These are phyloP conservation scores for Pneumocystis canis DNA, from an alignment of 1,139 yeast species.

Conservation along the genomic window DNA sequence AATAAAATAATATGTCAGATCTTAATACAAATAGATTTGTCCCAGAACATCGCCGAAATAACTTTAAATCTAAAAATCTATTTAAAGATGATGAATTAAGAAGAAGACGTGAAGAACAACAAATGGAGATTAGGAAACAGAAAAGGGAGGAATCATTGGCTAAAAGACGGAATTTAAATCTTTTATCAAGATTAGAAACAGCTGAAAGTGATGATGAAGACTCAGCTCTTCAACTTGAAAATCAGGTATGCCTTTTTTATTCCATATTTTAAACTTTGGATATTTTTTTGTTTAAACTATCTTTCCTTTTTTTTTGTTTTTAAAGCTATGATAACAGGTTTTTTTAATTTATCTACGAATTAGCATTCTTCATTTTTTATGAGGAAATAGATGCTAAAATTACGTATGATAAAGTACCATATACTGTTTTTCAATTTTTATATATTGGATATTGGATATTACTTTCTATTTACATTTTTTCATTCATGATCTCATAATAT, in stretches of 20 bases:
- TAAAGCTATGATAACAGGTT: no score
- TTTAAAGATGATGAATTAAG: slow-evolving; percentile 92
- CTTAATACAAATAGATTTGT: slow-evolving; percentile 58
- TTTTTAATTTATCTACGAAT: no score
- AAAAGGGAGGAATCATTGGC: slow-evolving; percentile 90
- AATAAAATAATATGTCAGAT: slow-evolving; percentile 29
- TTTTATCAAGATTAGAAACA: slow-evolving; percentile 30
- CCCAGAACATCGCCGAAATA: slow-evolving; percentile 95
- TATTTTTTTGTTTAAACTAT: neutral
- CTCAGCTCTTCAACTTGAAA: slow-evolving; percentile 15
- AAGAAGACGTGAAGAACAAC: slow-evolving; percentile 95
- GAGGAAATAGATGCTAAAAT: no score
- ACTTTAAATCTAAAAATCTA: slow-evolving; percentile 86
- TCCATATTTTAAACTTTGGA: neutral
- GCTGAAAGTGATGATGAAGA: slow-evolving; percentile 33
- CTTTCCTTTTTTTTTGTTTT: no score
- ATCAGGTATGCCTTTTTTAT: slow-evolving; percentile 15
- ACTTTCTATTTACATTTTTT: no score
- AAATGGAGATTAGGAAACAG: slow-evolving; percentile 89
- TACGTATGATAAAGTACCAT: neutral
- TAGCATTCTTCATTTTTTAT: no score
- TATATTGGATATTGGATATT: no score
- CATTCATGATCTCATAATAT: neutral
- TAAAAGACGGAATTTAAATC: slow-evolving; percentile 59
- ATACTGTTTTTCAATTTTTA: no score